Conservation (phyloP, 73 alveolate genomes). For the Paramecium sexaurelia region DNA sequence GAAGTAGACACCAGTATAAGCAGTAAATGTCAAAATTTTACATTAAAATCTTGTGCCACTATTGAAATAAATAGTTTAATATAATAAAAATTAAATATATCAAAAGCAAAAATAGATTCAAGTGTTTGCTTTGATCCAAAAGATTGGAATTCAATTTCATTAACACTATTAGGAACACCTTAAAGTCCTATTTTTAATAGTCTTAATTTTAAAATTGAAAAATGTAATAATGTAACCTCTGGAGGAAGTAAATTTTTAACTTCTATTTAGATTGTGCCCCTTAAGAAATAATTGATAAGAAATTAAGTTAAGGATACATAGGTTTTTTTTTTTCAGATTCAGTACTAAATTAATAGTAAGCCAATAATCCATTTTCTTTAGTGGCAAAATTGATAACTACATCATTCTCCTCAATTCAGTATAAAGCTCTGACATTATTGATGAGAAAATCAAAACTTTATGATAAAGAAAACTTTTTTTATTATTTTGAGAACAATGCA, state of each 20-base stretch:
- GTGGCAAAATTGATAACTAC: neutral
- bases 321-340: neutral
- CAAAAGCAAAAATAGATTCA: neutral
- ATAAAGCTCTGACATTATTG: neutral
- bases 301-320: neutral
- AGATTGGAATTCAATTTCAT: neutral
- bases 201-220: neutral
- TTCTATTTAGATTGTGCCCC: neutral
- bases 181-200: neutral
- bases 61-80: neutral
- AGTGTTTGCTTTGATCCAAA: slow-evolving; percentile 1
- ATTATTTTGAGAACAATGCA: neutral
- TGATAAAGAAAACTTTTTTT: slow-evolving; percentile 17
- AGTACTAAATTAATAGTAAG: neutral
- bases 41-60: neutral
- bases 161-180: neutral
- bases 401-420: neutral
- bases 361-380: neutral
- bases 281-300: neutral
- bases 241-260: neutral
- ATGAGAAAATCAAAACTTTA: slow-evolving; percentile 33
- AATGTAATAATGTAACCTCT: neutral
- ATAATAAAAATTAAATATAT: neutral
- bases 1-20: neutral
- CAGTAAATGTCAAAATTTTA: neutral